phyloP scores from a whole-genome alignment of 495 filamentous ascomycete species.

The Bacidia rubella region DNA sequence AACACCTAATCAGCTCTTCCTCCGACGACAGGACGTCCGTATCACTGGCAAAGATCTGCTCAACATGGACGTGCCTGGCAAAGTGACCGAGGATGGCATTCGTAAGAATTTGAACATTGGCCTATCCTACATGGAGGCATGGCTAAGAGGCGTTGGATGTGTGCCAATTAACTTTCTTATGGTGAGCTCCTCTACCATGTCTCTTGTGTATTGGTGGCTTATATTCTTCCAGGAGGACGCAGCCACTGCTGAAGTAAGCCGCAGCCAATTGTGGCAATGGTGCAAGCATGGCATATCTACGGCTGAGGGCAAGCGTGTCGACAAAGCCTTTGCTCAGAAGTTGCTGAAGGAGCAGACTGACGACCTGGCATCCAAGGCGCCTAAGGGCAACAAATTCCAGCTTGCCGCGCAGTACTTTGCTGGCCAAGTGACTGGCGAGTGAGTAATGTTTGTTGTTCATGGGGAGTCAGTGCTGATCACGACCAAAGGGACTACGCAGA shows the following conservation, averaged over 20 bases:
- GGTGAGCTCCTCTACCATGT: constrained; percentile 27
- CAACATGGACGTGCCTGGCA: constrained; percentile 95
- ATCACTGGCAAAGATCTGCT: constrained; percentile 82
- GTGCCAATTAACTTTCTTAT: constrained; percentile 99
- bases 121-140: constrained; percentile 96
- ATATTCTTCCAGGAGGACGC: constrained; percentile 58
- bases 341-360: constrained; percentile 80
- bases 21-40: constrained; percentile 78
- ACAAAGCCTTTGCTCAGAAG: constrained; percentile 78
- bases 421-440: constrained; percentile 81
- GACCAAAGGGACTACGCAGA: constrained; percentile 63
- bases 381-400: constrained; percentile 83
- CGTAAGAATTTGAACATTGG: constrained; percentile 97
- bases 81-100: constrained; percentile 90
- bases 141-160: constrained; percentile 87
- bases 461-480: not conserved
- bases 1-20: constrained; percentile 91
- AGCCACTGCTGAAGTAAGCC: constrained; percentile 88
- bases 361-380: constrained; percentile 55
- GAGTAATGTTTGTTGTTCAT: not conserved
- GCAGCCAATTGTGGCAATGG: constrained; percentile 96
- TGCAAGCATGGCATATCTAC: constrained; percentile 71
- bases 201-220: not conserved
- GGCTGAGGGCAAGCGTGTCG: constrained; percentile 80
- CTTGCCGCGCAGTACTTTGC: constrained; percentile 88